These are phyloP conservation scores for Salix suchowensis DNA, from an alignment of 345 rosid genomes.

Conservation along the genomic window DNA sequence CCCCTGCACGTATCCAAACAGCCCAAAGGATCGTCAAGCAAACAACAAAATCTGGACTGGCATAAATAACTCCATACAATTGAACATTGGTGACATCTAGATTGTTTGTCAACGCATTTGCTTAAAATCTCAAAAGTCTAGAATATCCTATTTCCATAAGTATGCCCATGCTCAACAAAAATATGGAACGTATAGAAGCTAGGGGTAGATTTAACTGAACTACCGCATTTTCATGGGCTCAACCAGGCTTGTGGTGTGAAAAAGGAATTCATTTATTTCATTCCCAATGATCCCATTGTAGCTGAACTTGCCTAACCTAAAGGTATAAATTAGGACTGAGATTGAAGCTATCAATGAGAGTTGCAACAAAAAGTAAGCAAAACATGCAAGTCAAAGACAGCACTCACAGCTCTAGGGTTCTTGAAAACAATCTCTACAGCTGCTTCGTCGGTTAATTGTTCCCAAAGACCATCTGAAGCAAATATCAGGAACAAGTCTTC, in stretches of 20 bases:
- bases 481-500: constrained; percentile 82
- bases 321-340: not conserved
- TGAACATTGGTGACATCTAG: not conserved
- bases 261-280: not conserved
- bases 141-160: not conserved
- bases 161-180: not conserved
- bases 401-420: constrained; percentile 84
- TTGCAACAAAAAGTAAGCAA: not conserved
- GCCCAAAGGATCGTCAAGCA: not conserved
- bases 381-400: not conserved
- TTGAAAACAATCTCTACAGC: constrained; percentile 82
- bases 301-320: not conserved
- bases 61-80: not conserved
- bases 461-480: constrained; percentile 99
- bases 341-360: not conserved
- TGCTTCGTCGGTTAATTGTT: constrained; percentile 80
- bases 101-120: not conserved
- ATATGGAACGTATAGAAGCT: not conserved
- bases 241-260: not conserved
- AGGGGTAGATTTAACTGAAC: not conserved
- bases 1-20: constrained; percentile 16
- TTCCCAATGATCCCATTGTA: not conserved
- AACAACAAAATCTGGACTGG: not conserved
- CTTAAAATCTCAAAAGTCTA: not conserved
- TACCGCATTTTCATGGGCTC: not conserved